Evolutionary conservation across 768 basidiomycete genomes (phyloP).

Genomic region (Suillus fuscotomentosus): DNA sequence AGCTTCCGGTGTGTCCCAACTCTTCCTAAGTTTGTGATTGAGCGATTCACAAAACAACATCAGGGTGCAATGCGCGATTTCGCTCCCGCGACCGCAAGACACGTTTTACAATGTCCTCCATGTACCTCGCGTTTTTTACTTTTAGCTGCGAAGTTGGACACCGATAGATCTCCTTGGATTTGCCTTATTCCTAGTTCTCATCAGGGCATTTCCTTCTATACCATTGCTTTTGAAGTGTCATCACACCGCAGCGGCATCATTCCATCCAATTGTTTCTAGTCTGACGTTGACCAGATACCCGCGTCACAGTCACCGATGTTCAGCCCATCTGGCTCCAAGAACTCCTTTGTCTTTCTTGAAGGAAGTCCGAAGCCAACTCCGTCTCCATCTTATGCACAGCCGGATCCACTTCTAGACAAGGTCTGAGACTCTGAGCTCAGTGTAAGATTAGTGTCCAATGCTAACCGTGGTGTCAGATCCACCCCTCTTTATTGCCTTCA

Average conservation of each 20-base stretch:
- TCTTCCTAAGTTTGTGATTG: background rate
- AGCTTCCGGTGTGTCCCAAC: conserved; percentile 37
- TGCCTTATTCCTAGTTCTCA: background rate
- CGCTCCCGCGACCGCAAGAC: conserved; percentile 46
- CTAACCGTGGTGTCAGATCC: conserved; percentile 20
- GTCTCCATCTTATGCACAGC: conserved; percentile 1
- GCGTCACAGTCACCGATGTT: conserved; percentile 17
- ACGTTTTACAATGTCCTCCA: conserved; percentile 25
- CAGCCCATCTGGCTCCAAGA: conserved; percentile 36
- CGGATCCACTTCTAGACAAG: conserved; percentile 1
- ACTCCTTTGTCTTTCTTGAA: conserved; percentile 49
- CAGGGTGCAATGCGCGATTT: conserved; percentile 48
- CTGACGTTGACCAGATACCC: background rate
- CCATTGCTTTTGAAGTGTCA: background rate
- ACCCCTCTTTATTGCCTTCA: conserved; percentile 45
- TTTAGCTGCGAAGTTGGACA: background rate
- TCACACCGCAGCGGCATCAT: background rate
- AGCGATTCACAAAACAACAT: background rate
- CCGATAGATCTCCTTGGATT: background rate
- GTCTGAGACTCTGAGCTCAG: background rate
- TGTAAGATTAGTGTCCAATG: background rate
- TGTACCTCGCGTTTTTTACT: conserved; percentile 32
- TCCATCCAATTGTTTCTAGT: background rate
- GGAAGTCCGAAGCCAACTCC: conserved; percentile 11
- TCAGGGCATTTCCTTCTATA: background rate